Base-by-base conservation (phyloP, 805 yeast species). In the Cyberlindnera bimundalis region DNA sequence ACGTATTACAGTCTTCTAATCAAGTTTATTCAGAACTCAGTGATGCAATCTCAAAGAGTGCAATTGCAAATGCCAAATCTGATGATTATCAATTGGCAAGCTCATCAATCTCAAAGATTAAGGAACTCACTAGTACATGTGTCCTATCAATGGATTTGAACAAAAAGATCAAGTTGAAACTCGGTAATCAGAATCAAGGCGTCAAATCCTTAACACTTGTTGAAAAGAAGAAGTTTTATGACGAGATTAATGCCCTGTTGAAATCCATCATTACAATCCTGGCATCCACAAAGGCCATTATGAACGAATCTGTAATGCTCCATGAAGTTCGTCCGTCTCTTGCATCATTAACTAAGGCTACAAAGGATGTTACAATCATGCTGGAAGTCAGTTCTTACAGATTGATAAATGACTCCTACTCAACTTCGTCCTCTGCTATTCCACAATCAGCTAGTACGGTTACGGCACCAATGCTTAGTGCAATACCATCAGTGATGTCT, bases 311-410 rank as follows among this genome's bases (percentile, higher is more conserved):
- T 42, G 90, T 95, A 0, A 74, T 81, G 13, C 69, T 91, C 37
- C 81, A 84, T 51, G 96, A 86, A 41, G 82, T 83, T 6, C 68
- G 96, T 43, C 81, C 90, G 7, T 78, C 85, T 6, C 74, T 91
- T 63, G 86, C 96, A 0, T 76, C 79, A 27, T 67, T 91, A 43
- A 90, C 97, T 0, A 79, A 87, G 49, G 84, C 90, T 3, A 87
- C 96, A 4, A 91, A 91, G 55, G 98, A 91, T 56, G 84, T 91
- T 13, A 89, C 97, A 0, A 80, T 87, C n/a, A 70, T 86, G 51
- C 65, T 90, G 31, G 96, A 90, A 58, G 70, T 74, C 29, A 77
- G 84, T 44, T 68, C 81, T 14, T 76, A 71, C 56, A 65, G 68
- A 40, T 35, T 57, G 40, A 53, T 57, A 29, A 57, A 57, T 35